A percentile compares a stretch with the other conserved stretches of the same genome.
Conservation (phyloP, 176 grass and related monocot species). For the Aegilops bicornis region DNA sequence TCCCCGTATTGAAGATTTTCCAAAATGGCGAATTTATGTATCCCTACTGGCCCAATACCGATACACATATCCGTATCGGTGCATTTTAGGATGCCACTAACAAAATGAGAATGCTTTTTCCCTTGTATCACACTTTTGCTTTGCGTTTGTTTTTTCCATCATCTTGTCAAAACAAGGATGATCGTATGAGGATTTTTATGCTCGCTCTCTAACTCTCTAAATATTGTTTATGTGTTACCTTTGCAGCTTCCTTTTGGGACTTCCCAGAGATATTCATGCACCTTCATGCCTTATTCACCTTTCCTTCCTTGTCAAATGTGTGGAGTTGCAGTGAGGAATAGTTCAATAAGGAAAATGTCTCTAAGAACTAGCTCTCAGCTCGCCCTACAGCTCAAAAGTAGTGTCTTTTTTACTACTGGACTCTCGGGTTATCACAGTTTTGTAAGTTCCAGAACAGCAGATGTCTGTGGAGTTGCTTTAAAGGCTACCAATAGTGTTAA, state of each 20-base stretch:
- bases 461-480: conserved; percentile 23
- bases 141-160: neutral
- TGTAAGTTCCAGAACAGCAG: neutral
- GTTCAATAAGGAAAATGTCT: conserved; percentile 35
- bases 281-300: conserved; percentile 29
- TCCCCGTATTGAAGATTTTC: no score
- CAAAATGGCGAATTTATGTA: no score
- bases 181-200: neutral
- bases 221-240: conserved; percentile 20
- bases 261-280: conserved; percentile 48
- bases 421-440: conserved; percentile 24
- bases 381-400: conserved; percentile 41
- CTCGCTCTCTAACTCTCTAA: conserved; percentile 9
- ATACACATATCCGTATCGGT: no score
- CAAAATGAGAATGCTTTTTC: neutral
- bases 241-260: conserved; percentile 60
- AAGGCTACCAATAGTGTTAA: conserved; percentile 25
- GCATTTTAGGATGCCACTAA: no score
- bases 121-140: neutral
- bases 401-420: conserved; percentile 49
- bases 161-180: neutral
- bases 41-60: no score
- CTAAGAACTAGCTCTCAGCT: conserved; percentile 27
- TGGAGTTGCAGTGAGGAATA: conserved; percentile 41
- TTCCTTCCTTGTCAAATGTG: conserved; percentile 28